Evolutionary conservation across 2,329 filamentous ascomycete genomes (phyloP).

Genomic region (Zalaria obscura): DNA sequence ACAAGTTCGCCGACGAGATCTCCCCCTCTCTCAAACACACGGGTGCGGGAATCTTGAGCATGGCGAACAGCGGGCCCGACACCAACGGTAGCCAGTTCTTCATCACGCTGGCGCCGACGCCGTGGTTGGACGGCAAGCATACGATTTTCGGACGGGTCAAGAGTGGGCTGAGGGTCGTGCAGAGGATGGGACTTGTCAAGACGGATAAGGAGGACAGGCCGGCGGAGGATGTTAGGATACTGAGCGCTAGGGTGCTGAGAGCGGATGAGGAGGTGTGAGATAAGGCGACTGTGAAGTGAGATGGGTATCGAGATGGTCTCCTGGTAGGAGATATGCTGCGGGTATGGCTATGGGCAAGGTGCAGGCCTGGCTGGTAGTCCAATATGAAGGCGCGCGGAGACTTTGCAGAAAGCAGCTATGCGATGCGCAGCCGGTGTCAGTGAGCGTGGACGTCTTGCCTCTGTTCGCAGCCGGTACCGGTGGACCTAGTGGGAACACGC

Average conservation of each 20-base stretch:
- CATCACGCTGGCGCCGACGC: conserved; percentile 82
- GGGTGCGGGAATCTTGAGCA: conserved; percentile 82
- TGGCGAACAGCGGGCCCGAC: conserved; percentile 89
- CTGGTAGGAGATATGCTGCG: no score
- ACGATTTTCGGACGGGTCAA: conserved; percentile 91
- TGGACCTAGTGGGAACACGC: no score
- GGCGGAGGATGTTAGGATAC: conserved; percentile 66
- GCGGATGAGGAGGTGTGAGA: conserved; percentile 25
- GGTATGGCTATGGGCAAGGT: not conserved
- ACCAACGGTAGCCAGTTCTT: conserved; percentile 97
- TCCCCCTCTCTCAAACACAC: conserved; percentile 67
- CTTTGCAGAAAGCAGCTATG: no score
- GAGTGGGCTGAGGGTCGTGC: conserved; percentile 67
- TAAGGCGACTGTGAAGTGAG: no score
- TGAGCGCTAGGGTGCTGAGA: conserved; percentile 57
- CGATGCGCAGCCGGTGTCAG: no score
- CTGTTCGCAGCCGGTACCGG: no score
- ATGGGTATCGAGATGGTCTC: no score
- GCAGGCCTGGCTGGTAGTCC: not conserved
- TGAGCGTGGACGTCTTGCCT: no score
- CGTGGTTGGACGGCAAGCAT: conserved; percentile 94
- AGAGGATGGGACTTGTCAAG: conserved; percentile 77
- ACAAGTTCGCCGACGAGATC: conserved; percentile 92
- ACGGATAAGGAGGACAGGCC: conserved; percentile 72
- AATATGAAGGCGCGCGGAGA: not conserved